Base-by-base conservation (phyloP, 2,329 filamentous ascomycete genomes). In the Aphanoascus verrucosus region DNA sequence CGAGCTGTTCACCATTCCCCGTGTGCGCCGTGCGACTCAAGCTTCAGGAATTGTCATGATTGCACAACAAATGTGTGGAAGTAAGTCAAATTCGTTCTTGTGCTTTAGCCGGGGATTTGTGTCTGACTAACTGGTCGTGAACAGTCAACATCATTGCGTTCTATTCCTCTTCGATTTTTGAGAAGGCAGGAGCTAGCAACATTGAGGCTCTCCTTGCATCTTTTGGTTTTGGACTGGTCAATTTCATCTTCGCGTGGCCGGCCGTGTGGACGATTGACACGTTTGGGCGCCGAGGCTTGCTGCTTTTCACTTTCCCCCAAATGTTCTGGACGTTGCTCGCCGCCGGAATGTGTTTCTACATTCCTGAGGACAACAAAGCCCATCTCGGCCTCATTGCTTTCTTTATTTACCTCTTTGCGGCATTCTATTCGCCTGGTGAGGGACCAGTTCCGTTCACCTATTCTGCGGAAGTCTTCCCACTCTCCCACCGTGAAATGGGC, bases 71-170 rank as follows among this genome's bases (percentile, higher is more conserved):
- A 62, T 66, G 58, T 64, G 60, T 54, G 75, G 74, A 49, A 60
- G 57, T 59, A 58, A 56, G 57, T 57, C 12, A 71, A 64, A 15
- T 60, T 9, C 37, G n/a, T 42, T 17, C 28, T 38, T 20, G 12
- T 15, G 19, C n/a, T 32, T 20, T 5, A 3, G n/a, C 17, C 38
- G n/a, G 31, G 37, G 35, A 58, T 51, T 53, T 54, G 37, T 48
- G 1, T 42, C 32, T 53, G 32, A 45, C 37, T n/a, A 28, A 37
- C n/a, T 20, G 38, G n/a, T 17, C 23, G 23, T 19, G 11, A 47
- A 47, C 32, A 59, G 77, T 84, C 66, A 84, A 85, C 62, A 84
- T 86, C 52, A 84, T 86, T 50, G 81, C 82, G 2, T 86, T 86
- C 66, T 87, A 87, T 65, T 83, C 79, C 1, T 80, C 81, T 17